Percentiles rank a stretch among this genome's conserved stretches.
phyloP scores from a whole-genome alignment of 2,329 filamentous ascomycete genomes.

The Fusarium goolgardi region DNA sequence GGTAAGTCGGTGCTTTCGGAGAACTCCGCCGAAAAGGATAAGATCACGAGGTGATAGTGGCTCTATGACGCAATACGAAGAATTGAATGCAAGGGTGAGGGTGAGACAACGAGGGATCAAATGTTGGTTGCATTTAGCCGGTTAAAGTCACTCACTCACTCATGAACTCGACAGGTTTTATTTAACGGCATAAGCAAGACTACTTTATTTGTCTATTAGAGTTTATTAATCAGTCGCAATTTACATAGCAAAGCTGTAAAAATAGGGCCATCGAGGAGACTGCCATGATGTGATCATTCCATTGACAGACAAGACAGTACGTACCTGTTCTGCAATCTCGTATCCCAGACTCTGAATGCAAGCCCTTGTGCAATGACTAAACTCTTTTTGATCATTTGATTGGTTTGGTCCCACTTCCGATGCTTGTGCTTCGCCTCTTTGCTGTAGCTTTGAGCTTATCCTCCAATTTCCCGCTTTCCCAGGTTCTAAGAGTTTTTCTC shows the following conservation, averaged over 20 bases:
- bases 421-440: neutral
- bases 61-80: neutral
- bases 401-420: neutral
- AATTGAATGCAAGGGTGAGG: neutral
- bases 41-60: neutral
- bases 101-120: too few species aligned
- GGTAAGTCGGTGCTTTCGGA: neutral
- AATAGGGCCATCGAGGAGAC: neutral
- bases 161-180: neutral
- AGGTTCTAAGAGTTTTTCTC: slow-evolving; percentile 1
- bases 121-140: neutral
- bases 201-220: neutral
- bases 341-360: neutral
- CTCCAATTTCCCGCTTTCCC: slow-evolving; percentile 5
- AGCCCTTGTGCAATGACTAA: neutral
- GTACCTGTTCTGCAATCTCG: neutral
- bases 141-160: neutral
- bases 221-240: neutral
- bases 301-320: neutral
- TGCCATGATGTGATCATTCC: neutral
- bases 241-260: neutral
- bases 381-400: neutral
- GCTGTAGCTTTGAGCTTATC: neutral
- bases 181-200: neutral
- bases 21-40: neutral